Evolutionary conservation across 352 stramenopile species (phyloP), one percentile per base, ranked within the genome.

Genomic region (Blastocystis sp.): DNA sequence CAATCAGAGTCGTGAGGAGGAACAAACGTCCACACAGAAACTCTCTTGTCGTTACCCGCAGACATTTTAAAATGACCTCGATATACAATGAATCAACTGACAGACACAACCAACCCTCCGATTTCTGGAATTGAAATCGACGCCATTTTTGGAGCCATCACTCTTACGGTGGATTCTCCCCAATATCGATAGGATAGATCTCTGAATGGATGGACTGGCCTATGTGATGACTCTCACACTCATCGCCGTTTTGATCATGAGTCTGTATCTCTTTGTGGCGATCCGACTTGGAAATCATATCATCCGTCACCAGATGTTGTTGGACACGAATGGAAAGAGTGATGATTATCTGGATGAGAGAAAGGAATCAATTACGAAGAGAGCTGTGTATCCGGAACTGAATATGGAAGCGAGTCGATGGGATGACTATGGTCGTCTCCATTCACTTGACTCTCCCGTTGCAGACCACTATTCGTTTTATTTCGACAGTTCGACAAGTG

Each of bases 11-110:
- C 69, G 36, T 51, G 46, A 65, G 69, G 69, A 42, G 69, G 48
- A 0, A 81, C 27, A 44, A 81, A 48, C 8, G 69, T 63, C 69
- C 69, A 81, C 27, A 81, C 14, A 11, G 69, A 81, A 27, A 57
- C 63, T 44, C 69, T 59, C 51, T 59, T 59, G 32, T 59, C 51
- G 7, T 18, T 27, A 46, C 36, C 1, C 9, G 63, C 24, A 56
- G 29, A 34, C 63, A 75, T 75, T 75, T 53, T 27, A 75, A 75
- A n/a, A n/a, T n/a, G n/a, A n/a, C n/a, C n/a, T n/a, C n/a, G n/a
- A n/a, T n/a, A n/a, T n/a, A n/a, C n/a, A n/a, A n/a, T n/a, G n/a
- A n/a, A n/a, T n/a, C n/a, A n/a, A n/a, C n/a, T n/a, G n/a, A n/a
- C n/a, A n/a, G n/a, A n/a, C n/a, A n/a, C n/a, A n/a, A n/a, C n/a